Base-by-base conservation (phyloP, 306 rosid genomes). In the Begonia peltatifolia region DNA sequence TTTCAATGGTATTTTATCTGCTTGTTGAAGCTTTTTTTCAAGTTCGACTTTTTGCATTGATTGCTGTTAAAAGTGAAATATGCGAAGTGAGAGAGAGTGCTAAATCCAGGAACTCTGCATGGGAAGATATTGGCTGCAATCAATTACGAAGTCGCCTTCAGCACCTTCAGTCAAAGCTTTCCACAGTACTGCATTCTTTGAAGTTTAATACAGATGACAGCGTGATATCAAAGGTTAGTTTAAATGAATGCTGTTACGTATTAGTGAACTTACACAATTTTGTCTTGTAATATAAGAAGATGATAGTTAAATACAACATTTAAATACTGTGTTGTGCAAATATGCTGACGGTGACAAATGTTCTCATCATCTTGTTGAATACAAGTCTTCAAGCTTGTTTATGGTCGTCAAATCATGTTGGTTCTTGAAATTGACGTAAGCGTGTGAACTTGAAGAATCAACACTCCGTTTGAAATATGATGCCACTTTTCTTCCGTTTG, bases 161-260 rank as follows among this genome's bases (percentile, higher is more conserved):
- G 63, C 59, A 66, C 41, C 79, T 87, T 58, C 68, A 92, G 63
- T 75, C 58, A 13, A 87, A 87, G 80, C 87, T 87, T 50, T 75
- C 81, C 55, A 63, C 83, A 18, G 73, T 52, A n/a, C 84, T 81
- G 42, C 58, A 54, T 53, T 67, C 50, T 2, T 53, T 92, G 81
- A 81, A 78, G 72, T 71, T 71, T 46, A 72, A 57, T 46, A 12
- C 79, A 44, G 66, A 58, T 46, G 51, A 68, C 10, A 52, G 46
- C 47, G 62, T 63, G 20, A 22, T 55, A 54, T 48, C 63, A 56
- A 63, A 51, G 79, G 87, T 80, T 71, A 61, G 54, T 23, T 12
- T 56, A 20, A 30, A 0, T 5, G 9, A 23, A 30, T 25, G 35
- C 2, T 25, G 2, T 25, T 25, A 25, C 35, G 2, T 25, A 25